Evolutionary conservation across 768 basidiomycete genomes (phyloP), one percentile per base, ranked within the genome.

Genomic region (Ramaria rubella): DNA sequence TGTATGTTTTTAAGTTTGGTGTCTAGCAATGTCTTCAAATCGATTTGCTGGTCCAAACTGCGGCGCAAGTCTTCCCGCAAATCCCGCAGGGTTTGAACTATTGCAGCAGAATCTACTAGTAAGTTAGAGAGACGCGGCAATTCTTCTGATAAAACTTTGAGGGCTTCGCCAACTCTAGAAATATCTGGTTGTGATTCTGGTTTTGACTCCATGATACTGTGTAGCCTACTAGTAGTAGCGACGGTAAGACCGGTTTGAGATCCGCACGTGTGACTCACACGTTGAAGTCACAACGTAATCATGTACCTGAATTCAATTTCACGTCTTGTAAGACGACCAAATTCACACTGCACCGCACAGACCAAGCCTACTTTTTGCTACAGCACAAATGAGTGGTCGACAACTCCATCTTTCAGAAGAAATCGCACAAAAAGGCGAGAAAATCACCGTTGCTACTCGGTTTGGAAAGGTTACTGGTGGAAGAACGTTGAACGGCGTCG

Each of bases 401-500:
- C 49, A 51, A 24, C 27, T 29, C 31, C 60, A 61, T 51, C 40
- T 61, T 14, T 56, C 58, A 24, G 43, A 58, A 15, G 57, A 68
- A 58, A 73, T 69, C 15, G 60, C 69, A 9, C 69, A 67, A 2
- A 72, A 77, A 15, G 74, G 86, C 4, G 64, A 68, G 3, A 19
- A 11, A 12, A 38, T 61, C n/a, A 24, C 29, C 7, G 79, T 80
- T 4, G 65, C 79, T 31, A 87, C 86, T 12, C 73, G 69, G 12
- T 80, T 76, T 64, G 86, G 86, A 0, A 65, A 68, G 5, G 66
- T 87, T 23, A 77, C 67, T 23, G 86, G 86, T 11, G 83, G 81
- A 14, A 75, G 80, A 29, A 79, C 84, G 3, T 69, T 63, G 27
- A 87, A 85, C 61, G 83, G 83, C 1, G 73, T 82, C 40, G 80